A percentile compares a stretch with the other conserved stretches of the same genome.
These are phyloP conservation scores for Sophora flavescens DNA, from an alignment of 306 rosid genomes.

Conservation along the genomic window DNA sequence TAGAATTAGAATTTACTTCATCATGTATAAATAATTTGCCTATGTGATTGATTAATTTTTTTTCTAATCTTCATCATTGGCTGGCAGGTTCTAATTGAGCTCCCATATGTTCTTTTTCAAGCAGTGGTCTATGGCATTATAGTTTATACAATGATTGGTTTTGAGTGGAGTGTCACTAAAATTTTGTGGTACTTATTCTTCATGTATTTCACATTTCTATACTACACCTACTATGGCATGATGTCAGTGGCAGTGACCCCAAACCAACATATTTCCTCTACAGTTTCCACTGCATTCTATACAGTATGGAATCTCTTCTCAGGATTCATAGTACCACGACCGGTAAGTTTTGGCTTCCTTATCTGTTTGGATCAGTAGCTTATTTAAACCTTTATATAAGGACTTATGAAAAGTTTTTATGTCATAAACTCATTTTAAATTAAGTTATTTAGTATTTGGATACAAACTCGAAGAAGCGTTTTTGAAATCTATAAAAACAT, in stretches of 20 bases:
- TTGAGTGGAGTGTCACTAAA: conserved; percentile 59
- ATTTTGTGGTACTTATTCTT: conserved; percentile 64
- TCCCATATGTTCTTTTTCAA: conserved; percentile 62
- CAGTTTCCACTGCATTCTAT: conserved; percentile 57
- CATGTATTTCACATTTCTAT: conserved; percentile 61
- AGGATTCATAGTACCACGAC: conserved; percentile 67
- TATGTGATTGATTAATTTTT: background rate
- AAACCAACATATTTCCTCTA: conserved; percentile 57
- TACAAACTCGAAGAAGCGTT: too few relatives aligned
- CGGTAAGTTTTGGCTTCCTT: conserved; percentile 50
- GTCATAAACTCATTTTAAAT: too few relatives aligned
- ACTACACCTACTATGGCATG: conserved; percentile 74
- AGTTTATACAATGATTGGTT: conserved; percentile 66
- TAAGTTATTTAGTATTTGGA: too few relatives aligned
- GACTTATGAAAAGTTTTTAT: too few relatives aligned
- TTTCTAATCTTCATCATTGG: conserved; percentile 33
- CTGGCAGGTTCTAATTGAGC: conserved; percentile 65
- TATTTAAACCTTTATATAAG: too few relatives aligned
- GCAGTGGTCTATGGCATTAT: conserved; percentile 56
- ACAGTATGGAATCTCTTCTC: conserved; percentile 71
- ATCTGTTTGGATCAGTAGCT: background rate
- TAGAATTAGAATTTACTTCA: background rate
- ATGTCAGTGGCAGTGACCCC: conserved; percentile 67
- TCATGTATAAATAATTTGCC: conserved; percentile 1
- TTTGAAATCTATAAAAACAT: too few relatives aligned